Evolutionary conservation across 192 early-diverging fungal species (phyloP), one percentile per base, ranked within the genome.

Genomic region (Coemansia umbellata): DNA sequence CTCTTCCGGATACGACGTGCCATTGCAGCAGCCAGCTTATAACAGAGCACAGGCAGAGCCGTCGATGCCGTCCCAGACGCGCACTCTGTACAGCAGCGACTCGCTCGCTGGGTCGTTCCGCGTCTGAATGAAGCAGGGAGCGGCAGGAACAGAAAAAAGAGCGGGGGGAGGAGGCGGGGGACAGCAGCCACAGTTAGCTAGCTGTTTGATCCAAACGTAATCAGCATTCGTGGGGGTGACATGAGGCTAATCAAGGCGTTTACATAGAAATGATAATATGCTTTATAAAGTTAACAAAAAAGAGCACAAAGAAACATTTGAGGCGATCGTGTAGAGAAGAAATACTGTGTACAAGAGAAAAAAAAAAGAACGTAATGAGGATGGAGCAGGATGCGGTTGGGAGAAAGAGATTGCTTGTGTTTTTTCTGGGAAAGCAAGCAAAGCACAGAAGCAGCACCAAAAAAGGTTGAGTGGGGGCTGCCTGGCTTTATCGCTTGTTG

Each of bases 401-500:
- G 33, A 1, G 33, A 3, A n/a, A 3, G n/a, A 35, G n/a, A 35
- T 35, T 9, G 33, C 9, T 35, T 9, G 10, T 35, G 33, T 35
- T 35, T n/a, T 13, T 9, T n/a, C 2, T 35, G 33, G 33, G 10
- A 35, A 35, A n/a, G 1, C 21, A 15, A 42, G 41, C 10, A 26
- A 7, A 21, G 8, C 21, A 42, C 13, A 24, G 1, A 42, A 24
- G 41, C 7, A 1, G 37, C n/a, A n/a, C n/a, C n/a, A n/a, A 40
- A 40, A 40, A 39, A n/a, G 31, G 48, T 36, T 30, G 35, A 11
- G 18, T 33, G 19, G 31, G 26, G n/a, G 31, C 3, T 11, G 19
- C 40, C 24, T 21, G 2, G 8, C 22, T 32, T 32, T 48, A 69
- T 53, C 73, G 60, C 55, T 66, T 69, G 49, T 53, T 30, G 37